phyloP scores from a whole-genome alignment of 306 rosid genomes.

The Cicer bijugum region DNA sequence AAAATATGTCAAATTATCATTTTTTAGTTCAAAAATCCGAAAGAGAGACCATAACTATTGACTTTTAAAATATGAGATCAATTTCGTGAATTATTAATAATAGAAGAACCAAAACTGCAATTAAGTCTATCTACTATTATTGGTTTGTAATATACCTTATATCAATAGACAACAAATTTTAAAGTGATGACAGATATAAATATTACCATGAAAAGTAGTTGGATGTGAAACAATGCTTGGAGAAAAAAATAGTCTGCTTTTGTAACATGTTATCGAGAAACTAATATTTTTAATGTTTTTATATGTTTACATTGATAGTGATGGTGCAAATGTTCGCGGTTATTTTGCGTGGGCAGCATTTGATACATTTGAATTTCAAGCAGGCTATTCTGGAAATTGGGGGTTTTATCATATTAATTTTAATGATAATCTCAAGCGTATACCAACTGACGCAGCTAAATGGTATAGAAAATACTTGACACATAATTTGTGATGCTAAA shows the following conservation, averaged over 20 bases:
- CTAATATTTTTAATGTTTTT: background rate
- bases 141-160: background rate
- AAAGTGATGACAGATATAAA: background rate
- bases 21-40: too few relatives aligned
- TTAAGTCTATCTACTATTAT: background rate
- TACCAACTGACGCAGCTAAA: slow-evolving; percentile 5
- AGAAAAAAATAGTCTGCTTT: too few relatives aligned
- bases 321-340: slow-evolving; percentile 46
- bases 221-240: too few relatives aligned
- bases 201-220: background rate
- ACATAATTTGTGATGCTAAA: background rate
- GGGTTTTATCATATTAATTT: slow-evolving; percentile 48
- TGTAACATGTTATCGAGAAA: too few relatives aligned
- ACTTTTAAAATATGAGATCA: too few relatives aligned
- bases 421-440: slow-evolving; percentile 36
- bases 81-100: too few relatives aligned
- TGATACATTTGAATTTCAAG: slow-evolving; percentile 44
- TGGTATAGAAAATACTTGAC: slow-evolving; percentile 27
- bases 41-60: too few relatives aligned
- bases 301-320: slow-evolving; percentile 17
- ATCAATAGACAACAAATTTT: background rate
- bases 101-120: too few relatives aligned
- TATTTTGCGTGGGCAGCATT: slow-evolving; percentile 46
- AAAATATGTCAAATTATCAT: too few relatives aligned
- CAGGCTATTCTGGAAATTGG: slow-evolving; percentile 5